A percentile compares a stretch with the other conserved stretches of the same genome.
phyloP scores from a whole-genome alignment of 306 rosid species.

The Abrus pulchellus region DNA sequence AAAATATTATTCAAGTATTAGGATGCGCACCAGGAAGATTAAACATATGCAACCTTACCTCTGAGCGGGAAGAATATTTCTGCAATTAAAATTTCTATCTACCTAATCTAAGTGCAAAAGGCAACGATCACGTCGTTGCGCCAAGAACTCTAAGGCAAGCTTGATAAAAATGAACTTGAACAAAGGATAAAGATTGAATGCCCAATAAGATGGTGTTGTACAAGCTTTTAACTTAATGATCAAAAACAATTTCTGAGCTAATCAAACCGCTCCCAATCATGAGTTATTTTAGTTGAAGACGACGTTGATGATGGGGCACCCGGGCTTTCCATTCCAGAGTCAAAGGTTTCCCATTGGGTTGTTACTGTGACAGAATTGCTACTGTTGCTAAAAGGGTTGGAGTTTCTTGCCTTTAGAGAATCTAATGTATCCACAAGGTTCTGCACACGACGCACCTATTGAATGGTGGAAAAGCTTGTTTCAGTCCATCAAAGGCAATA shows the following conservation, averaged over 20 bases:
- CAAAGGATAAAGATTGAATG: background rate
- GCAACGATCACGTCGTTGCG: background rate
- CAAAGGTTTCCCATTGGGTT: constrained; percentile 76
- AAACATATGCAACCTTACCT: background rate
- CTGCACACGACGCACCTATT: constrained; percentile 68
- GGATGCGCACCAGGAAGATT: background rate
- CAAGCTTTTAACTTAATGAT: constrained; percentile 32
- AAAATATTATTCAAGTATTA: background rate
- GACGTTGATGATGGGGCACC: constrained; percentile 61
- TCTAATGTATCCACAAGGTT: constrained; percentile 53
- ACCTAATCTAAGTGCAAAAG: background rate
- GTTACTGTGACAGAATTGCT: constrained; percentile 62
- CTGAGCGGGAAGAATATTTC: background rate
- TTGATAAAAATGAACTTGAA: constrained; percentile 17
- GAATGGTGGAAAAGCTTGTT: constrained; percentile 29
- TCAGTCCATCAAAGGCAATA: constrained; percentile 17
- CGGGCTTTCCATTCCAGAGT: constrained; percentile 63
- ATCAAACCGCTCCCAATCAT: constrained; percentile 76
- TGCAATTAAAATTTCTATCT: background rate
- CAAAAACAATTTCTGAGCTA: constrained; percentile 40
- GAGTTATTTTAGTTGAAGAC: constrained; percentile 62
- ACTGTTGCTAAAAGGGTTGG: constrained; percentile 53
- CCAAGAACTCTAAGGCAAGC: constrained; percentile 3
- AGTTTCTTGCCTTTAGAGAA: constrained; percentile 58
- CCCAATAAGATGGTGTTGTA: constrained; percentile 31